Conservation (phyloP, 148 eudicot species). For the Amaranthus hypochondriacus region DNA sequence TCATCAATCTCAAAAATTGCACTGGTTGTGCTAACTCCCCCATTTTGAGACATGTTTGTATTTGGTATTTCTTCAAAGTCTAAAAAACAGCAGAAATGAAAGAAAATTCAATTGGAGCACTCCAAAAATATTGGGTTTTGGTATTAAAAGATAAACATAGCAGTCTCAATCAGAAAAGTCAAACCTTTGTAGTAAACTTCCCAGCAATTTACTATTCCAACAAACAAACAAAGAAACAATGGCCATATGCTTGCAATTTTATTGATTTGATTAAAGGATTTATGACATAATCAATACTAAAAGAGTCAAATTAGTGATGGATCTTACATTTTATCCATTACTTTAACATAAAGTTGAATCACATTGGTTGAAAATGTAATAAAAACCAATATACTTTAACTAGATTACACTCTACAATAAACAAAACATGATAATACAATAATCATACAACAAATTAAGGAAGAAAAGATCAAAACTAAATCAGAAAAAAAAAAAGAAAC, state of each 20-base stretch:
- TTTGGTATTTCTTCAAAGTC: conserved; percentile 9
- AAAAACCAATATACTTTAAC: not conserved
- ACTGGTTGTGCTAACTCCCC: conserved; percentile 24
- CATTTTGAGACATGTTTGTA: conserved; percentile 27
- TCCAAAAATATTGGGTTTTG: not conserved
- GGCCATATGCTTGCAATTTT: not conserved
- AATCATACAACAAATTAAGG: not conserved
- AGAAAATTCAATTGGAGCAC: conserved; percentile 5
- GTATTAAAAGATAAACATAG: not conserved
- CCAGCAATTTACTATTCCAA: conserved; percentile 9
- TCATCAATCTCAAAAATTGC: conserved; percentile 62
- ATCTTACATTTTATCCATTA: conserved; percentile 6
- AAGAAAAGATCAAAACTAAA: not conserved
- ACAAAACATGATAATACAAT: not conserved
- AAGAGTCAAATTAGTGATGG: not conserved
- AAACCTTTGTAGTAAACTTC: conserved; percentile 6
- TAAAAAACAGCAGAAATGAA: conserved; percentile 1
- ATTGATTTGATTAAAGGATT: conserved; percentile 8
- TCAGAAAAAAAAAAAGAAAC: not conserved
- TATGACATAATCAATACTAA: not conserved
- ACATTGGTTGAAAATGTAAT: conserved; percentile 1
- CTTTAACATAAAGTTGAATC: not conserved
- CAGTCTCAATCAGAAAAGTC: conserved; percentile 19
- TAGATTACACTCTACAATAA: conserved; percentile 1
- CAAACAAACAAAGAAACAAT: not conserved